phyloP scores from a whole-genome alignment of 1,284 basidiomycete species.

The Acaromyces ingoldii region DNA sequence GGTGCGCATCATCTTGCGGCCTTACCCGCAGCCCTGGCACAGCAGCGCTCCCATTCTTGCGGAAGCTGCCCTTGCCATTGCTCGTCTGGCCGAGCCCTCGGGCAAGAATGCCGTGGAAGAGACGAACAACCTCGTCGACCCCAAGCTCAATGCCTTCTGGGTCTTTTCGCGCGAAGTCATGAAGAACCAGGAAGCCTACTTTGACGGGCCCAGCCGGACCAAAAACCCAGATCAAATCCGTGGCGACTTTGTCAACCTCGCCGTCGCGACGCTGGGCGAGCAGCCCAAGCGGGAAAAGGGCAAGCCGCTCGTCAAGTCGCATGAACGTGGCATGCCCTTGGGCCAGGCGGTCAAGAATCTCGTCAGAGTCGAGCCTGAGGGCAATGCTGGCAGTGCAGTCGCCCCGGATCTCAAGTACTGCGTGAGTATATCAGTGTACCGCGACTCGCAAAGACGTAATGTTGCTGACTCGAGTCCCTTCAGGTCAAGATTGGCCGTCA shows the following conservation, averaged over 20 bases:
- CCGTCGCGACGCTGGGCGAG: conserved; percentile 58
- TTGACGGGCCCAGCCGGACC: conserved; percentile 68
- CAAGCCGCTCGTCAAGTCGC: conserved; percentile 53
- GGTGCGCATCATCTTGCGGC: conserved; percentile 71
- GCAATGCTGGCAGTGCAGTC: conserved; percentile 70
- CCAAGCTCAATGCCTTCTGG: conserved; percentile 53
- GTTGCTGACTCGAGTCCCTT: conserved; percentile 2
- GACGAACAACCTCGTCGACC: neutral
- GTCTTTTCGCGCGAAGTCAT: conserved; percentile 61
- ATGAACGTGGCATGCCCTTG: conserved; percentile 52
- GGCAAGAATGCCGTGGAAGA: conserved; percentile 2
- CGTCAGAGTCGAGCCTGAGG: conserved; percentile 61
- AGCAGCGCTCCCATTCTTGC: neutral
- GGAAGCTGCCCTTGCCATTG: conserved; percentile 7
- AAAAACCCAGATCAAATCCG: conserved; percentile 60
- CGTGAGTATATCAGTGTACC: conserved; percentile 12
- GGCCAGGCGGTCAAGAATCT: conserved; percentile 59
- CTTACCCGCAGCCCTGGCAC: conserved; percentile 67
- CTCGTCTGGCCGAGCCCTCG: conserved; percentile 2
- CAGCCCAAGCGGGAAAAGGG: conserved; percentile 47
- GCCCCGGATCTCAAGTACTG: conserved; percentile 82
- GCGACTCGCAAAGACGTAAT: neutral
- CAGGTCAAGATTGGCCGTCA: conserved; percentile 77
- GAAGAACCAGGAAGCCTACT: conserved; percentile 69
- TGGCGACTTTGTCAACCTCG: conserved; percentile 56